phyloP scores from a whole-genome alignment of 176 grass and related monocot genomes.

The Canna indica region DNA sequence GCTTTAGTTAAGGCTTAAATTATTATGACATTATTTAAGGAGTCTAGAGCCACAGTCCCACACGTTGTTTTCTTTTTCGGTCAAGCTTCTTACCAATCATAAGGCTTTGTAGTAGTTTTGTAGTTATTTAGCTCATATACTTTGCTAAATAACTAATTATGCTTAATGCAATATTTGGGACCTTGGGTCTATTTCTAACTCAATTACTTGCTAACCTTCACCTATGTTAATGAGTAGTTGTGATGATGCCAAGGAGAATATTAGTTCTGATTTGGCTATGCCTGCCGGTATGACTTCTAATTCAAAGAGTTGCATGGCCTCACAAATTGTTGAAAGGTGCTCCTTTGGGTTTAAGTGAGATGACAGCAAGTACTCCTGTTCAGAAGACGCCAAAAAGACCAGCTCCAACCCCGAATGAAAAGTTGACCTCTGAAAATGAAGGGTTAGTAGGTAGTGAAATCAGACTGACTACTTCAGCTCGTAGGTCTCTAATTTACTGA shows the following conservation, averaged over 20 bases:
- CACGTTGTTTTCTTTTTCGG: background rate
- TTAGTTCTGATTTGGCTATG: conserved; percentile 8
- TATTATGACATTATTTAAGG: too few relatives aligned
- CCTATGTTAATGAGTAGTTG: conserved; percentile 8
- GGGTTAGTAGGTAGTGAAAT: conserved; percentile 35
- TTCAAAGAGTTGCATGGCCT: conserved; percentile 20
- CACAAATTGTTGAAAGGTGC: conserved; percentile 25
- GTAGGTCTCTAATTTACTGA: conserved; percentile 60
- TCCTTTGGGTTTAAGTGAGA: conserved; percentile 20
- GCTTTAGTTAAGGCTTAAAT: too few relatives aligned
- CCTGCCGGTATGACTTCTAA: conserved; percentile 23
- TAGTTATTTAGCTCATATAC: background rate
- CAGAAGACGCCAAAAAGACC: conserved; percentile 64
- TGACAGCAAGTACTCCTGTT: conserved; percentile 40
- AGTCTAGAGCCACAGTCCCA: too few relatives aligned
- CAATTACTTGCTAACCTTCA: conserved; percentile 34
- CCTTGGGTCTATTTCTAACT: too few relatives aligned
- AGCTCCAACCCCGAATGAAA: conserved; percentile 45
- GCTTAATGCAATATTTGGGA: too few relatives aligned
- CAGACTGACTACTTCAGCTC: conserved; percentile 53
- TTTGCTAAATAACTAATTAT: too few relatives aligned
- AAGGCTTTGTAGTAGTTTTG: background rate
- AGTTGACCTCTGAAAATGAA: conserved; percentile 30
- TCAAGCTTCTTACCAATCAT: too few relatives aligned
- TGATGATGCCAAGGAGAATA: conserved; percentile 17